Evolutionary conservation across 2,329 filamentous ascomycete genomes (phyloP).

Genomic region (Verruconis gallopava): DNA sequence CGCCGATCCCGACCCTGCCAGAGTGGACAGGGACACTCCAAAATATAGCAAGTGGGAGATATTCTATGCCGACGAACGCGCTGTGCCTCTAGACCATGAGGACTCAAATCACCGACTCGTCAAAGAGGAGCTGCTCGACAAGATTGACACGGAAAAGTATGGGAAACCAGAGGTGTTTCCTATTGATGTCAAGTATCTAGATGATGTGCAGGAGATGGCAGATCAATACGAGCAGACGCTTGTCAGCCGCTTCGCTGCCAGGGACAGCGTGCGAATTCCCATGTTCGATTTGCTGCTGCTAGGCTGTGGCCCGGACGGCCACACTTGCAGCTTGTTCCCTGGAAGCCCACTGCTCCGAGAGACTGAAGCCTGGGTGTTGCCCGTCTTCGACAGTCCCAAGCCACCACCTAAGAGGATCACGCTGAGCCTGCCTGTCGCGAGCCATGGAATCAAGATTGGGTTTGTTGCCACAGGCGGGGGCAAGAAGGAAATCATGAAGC

Average conservation of each 20-base stretch:
- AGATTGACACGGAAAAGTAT: conserved; percentile 55
- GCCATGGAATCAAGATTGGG: conserved; percentile 71
- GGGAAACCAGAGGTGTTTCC: conserved; percentile 58
- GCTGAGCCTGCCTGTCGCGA: conserved; percentile 79
- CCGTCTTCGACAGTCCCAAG: conserved; percentile 89
- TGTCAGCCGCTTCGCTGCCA: conserved; percentile 73
- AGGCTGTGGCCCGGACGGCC: conserved; percentile 88
- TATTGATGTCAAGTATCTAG: conserved; percentile 55
- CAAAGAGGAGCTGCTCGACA: conserved; percentile 77
- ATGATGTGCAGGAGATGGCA: conserved; percentile 81
- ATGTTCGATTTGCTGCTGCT: conserved; percentile 91
- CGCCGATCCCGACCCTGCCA: conserved; percentile 30
- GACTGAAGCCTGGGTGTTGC: conserved; percentile 78
- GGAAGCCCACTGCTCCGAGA: conserved; percentile 78
- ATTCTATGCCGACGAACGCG: conserved; percentile 96
- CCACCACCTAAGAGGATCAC: conserved; percentile 85
- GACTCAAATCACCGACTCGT: conserved; percentile 91
- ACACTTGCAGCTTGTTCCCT: conserved; percentile 94
- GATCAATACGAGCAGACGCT: conserved; percentile 87
- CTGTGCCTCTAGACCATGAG: conserved; percentile 77
- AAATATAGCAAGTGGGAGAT: conserved; percentile 88
- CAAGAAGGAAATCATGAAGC: conserved; percentile 85
- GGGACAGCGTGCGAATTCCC: conserved; percentile 87
- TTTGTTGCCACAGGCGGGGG: conserved; percentile 83
- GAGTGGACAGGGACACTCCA: conserved; percentile 47